Evolutionary conservation across 1,284 basidiomycete genomes (phyloP).

Genomic region (Afroboletus lepidellus): DNA sequence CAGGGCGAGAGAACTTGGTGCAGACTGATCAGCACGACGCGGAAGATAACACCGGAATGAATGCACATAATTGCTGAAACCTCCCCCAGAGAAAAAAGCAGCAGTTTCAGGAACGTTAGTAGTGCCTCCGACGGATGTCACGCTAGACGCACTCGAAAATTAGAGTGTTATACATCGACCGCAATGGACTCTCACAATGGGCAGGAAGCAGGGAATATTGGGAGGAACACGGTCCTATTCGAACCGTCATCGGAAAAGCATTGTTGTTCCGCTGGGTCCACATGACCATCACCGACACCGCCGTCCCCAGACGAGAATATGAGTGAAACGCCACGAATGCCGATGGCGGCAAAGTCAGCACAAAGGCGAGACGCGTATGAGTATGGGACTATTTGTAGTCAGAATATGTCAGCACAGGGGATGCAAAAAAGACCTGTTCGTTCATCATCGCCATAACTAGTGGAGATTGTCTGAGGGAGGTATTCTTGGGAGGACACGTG

Average conservation of each 20-base stretch:
- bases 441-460: conserved; percentile 59
- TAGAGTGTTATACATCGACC: background rate
- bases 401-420: background rate
- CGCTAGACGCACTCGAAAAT: conserved; percentile 28
- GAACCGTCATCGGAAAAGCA: conserved; percentile 62
- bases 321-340: conserved; percentile 61
- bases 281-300: conserved; percentile 63
- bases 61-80: conserved; percentile 46
- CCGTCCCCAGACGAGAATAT: conserved; percentile 65
- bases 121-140: conserved; percentile 64
- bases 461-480: conserved; percentile 28
- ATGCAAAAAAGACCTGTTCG: conserved; percentile 48
- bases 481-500: conserved; percentile 44
- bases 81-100: conserved; percentile 61
- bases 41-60: background rate
- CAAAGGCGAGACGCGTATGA: background rate
- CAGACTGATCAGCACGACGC: background rate
- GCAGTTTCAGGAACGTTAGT: conserved; percentile 54
- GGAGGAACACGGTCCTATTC: conserved; percentile 55
- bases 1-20: conserved; percentile 22
- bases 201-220: conserved; percentile 52
- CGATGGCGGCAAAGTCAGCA: conserved; percentile 26
- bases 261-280: conserved; percentile 45
- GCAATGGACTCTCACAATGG: conserved; percentile 35
- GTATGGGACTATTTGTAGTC: conserved; percentile 38